These are phyloP conservation scores for Oropetium thomaeum DNA, from an alignment of 176 grass and related monocot genomes.

Conservation along the genomic window DNA sequence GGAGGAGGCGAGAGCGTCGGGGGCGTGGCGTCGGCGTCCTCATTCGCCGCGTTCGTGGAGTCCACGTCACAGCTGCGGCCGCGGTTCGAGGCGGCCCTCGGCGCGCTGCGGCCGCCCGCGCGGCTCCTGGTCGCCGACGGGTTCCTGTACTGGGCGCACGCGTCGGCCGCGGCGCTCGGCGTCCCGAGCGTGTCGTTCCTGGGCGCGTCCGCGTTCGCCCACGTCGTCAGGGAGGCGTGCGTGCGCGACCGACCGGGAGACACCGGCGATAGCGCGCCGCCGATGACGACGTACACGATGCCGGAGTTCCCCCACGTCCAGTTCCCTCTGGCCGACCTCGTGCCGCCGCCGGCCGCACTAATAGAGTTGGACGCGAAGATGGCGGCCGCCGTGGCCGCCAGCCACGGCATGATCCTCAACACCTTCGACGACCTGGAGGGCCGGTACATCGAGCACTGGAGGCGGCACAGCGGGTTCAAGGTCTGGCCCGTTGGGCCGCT, in stretches of 20 bases:
- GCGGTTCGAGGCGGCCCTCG: constrained; percentile 26
- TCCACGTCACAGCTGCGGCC: constrained; percentile 9
- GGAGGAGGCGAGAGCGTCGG: background rate
- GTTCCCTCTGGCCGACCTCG: background rate
- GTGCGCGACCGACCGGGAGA: background rate
- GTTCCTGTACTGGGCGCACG: constrained; percentile 24
- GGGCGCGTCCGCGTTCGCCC: background rate
- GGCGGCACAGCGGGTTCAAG: background rate
- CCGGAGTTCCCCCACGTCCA: background rate
- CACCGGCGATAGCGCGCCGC: background rate
- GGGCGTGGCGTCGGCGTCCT: constrained; percentile 3
- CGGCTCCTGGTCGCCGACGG: constrained; percentile 14
- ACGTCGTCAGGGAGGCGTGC: background rate
- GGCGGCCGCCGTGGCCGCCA: constrained; percentile 12
- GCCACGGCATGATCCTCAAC: background rate
- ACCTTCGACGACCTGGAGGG: background rate
- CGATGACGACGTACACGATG: background rate
- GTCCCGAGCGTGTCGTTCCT: constrained; percentile 17
- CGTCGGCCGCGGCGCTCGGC: background rate
- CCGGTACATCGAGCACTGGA: background rate
- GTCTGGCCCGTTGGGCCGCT: background rate
- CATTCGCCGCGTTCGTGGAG: constrained; percentile 16
- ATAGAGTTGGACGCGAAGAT: constrained; percentile 15
- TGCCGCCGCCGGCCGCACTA: background rate
- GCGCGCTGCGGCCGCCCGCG: background rate